Percentiles rank a stretch among this genome's conserved stretches.
These are phyloP conservation scores for Clarireedia sp. DNA, from an alignment of 2,329 filamentous ascomycete genomes.

Conservation along the genomic window DNA sequence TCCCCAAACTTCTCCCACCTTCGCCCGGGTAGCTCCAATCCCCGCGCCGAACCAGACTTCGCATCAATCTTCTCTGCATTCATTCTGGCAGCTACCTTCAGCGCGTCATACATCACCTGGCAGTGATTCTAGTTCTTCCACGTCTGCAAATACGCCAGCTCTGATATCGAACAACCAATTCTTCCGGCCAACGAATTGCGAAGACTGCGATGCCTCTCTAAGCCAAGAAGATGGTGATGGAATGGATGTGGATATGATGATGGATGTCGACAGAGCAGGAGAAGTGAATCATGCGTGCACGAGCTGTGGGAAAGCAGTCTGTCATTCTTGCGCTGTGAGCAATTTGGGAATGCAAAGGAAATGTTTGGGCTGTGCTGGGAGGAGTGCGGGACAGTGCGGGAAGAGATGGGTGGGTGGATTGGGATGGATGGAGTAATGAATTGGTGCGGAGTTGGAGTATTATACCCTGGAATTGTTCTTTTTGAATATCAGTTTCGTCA, in stretches of 20 bases:
- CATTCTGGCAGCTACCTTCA: conserved; percentile 49
- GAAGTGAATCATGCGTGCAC: conserved; percentile 34
- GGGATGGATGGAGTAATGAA: conserved; percentile 14
- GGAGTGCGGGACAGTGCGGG: not conserved
- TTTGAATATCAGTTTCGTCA: too few species aligned
- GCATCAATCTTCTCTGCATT: conserved; percentile 47
- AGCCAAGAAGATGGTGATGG: conserved; percentile 23
- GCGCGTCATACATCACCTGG: conserved; percentile 28
- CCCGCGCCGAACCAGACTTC: conserved; percentile 12
- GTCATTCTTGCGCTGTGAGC: conserved; percentile 51
- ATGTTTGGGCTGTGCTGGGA: conserved; percentile 43
- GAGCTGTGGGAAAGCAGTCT: conserved; percentile 47
- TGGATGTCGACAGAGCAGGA: conserved; percentile 30
- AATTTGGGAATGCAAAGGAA: conserved; percentile 46
- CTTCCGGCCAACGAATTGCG: conserved; percentile 37
- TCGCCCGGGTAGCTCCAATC: conserved; percentile 15
- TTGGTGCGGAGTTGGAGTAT: not conserved
- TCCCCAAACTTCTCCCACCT: conserved; percentile 14
- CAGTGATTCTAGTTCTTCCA: conserved; percentile 20
- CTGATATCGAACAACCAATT: conserved; percentile 10
- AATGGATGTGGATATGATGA: conserved; percentile 36
- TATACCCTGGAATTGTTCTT: not conserved
- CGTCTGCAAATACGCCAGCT: conserved; percentile 1
- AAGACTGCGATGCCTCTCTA: conserved; percentile 42
- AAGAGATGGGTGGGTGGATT: conserved; percentile 19